phyloP scores from a whole-genome alignment of 352 stramenopile genomes.

The Phytophthora ramorum region DNA sequence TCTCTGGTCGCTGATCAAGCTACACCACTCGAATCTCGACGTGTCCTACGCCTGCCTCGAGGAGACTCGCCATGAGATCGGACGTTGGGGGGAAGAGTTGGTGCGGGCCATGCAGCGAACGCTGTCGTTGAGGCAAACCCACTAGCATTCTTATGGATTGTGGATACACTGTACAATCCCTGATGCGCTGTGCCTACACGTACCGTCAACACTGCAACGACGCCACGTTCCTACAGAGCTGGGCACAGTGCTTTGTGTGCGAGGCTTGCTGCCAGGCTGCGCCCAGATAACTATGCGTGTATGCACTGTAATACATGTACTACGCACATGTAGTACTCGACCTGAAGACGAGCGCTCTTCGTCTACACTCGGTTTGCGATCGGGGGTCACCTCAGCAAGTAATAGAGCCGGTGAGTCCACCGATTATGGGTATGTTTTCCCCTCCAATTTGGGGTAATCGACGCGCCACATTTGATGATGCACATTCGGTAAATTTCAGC shows the following conservation, averaged over 20 bases:
- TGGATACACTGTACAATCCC: no score
- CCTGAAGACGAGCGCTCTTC: no score
- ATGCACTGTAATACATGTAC: no score
- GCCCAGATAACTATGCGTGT: no score
- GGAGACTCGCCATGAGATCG: constrained; percentile 41
- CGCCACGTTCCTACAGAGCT: no score
- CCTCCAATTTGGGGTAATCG: neutral
- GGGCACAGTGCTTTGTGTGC: no score
- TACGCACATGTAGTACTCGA: no score
- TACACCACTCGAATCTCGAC: constrained; percentile 40
- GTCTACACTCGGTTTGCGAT: no score
- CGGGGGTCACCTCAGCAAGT: neutral
- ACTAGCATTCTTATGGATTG: no score
- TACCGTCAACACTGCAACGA: no score
- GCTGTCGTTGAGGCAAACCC: constrained; percentile 26
- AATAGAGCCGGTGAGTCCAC: constrained; percentile 17
- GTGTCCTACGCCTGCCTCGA: constrained; percentile 37
- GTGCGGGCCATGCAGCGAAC: constrained; percentile 38
- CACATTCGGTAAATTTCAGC: neutral
- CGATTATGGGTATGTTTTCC: neutral
- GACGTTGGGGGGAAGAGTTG: constrained; percentile 42
- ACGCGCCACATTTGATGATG: constrained; percentile 9
- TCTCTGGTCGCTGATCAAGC: constrained; percentile 42
- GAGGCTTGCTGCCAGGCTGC: no score
- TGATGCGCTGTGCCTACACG: no score